Conservation (phyloP, 441 rosid genomes). For the Aleurites moluccanus region DNA sequence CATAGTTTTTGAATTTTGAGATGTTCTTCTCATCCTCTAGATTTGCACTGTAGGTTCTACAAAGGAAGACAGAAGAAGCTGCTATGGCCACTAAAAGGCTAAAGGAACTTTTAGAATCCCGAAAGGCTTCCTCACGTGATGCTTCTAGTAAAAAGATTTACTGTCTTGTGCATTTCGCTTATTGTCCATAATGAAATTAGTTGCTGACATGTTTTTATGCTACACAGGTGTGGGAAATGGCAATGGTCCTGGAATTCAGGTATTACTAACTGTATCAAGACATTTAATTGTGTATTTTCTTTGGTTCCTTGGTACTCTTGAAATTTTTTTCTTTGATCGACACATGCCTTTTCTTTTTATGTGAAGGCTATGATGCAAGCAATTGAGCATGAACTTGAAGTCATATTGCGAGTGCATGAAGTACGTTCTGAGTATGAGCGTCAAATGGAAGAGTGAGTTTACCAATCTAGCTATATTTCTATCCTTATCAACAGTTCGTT, state of each 20-base stretch:
- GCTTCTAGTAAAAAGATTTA: constrained; percentile 37
- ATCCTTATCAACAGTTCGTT: neutral
- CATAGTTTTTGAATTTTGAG: constrained; percentile 15
- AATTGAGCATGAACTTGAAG: constrained; percentile 97
- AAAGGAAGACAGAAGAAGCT: constrained; percentile 98
- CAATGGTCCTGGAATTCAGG: constrained; percentile 82
- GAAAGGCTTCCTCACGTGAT: constrained; percentile 78
- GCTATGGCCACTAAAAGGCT: constrained; percentile 92
- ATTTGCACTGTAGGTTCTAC: constrained; percentile 62
- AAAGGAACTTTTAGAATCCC: constrained; percentile 84
- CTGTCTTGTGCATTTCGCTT: constrained; percentile 6
- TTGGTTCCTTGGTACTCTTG: neutral
- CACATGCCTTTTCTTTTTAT: constrained; percentile 16
- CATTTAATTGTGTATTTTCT: constrained; percentile 14
- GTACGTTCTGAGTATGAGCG: constrained; percentile 90
- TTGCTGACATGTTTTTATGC: constrained; percentile 24
- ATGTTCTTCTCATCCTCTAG: constrained; percentile 21
- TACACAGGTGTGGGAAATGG: constrained; percentile 56
- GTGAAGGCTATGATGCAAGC: constrained; percentile 82
- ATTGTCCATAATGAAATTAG: constrained; percentile 14
- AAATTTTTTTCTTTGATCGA: constrained; percentile 15
- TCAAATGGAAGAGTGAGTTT: constrained; percentile 92
- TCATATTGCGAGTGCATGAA: constrained; percentile 85
- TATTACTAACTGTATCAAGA: constrained; percentile 28
- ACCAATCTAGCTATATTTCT: neutral